Conservation (phyloP, 805 yeast genomes). For the Wickerhamiella sorbophila region DNA sequence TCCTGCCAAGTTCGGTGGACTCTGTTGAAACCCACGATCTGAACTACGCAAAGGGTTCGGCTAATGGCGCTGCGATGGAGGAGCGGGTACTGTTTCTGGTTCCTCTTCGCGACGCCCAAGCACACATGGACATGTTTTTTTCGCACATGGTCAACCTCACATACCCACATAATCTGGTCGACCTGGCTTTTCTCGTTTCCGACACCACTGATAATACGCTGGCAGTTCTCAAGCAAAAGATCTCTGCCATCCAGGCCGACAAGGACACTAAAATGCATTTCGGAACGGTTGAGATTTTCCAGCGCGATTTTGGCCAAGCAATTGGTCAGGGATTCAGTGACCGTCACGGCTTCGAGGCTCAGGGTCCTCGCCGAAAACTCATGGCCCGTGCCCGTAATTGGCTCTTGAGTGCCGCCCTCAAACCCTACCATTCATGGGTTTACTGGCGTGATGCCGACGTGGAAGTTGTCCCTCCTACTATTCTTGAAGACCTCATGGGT, state of each 20-base stretch:
- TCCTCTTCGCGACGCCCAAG: conserved; percentile 84
- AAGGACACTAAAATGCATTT: conserved; percentile 51
- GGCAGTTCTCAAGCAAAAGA: conserved; percentile 43
- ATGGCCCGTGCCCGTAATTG: conserved; percentile 97
- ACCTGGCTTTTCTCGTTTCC: conserved; percentile 70
- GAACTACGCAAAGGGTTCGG: conserved; percentile 45
- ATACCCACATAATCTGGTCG: conserved; percentile 77
- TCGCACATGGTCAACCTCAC: conserved; percentile 65
- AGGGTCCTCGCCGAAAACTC: conserved; percentile 86
- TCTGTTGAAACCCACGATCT: conserved; percentile 61
- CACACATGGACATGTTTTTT: conserved; percentile 81
- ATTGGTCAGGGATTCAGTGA: conserved; percentile 92
- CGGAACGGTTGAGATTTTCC: conserved; percentile 63
- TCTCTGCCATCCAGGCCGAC: conserved; percentile 51
- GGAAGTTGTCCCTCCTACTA: conserved; percentile 76
- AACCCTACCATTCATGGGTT: conserved; percentile 93
- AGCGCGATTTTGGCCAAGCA: conserved; percentile 86
- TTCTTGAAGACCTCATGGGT: conserved; percentile 85
- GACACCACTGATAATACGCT: conserved; percentile 85
- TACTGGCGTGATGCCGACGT: conserved; percentile 98
- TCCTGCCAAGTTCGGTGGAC: conserved; percentile 19
- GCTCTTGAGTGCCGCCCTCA: conserved; percentile 74
- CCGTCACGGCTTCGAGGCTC: conserved; percentile 93
- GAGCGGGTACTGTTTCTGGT: conserved; percentile 77
- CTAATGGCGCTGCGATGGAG: conserved; percentile 62